These are phyloP conservation scores for Comarum palustre DNA, from an alignment of 306 rosid genomes.

Conservation along the genomic window DNA sequence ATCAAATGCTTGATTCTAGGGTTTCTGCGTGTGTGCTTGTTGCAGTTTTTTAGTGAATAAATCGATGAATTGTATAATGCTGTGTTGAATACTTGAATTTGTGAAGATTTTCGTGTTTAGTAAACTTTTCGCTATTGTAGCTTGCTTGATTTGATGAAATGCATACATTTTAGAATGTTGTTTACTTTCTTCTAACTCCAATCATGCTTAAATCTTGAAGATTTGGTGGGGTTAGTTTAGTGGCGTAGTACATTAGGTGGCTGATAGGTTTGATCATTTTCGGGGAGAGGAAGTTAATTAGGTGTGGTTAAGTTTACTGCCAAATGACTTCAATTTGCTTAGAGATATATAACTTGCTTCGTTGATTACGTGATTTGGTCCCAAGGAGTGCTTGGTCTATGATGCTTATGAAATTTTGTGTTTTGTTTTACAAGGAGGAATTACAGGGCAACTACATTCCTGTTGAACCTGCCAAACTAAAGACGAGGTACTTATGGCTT, in stretches of 20 bases:
- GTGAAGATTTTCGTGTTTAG: neutral
- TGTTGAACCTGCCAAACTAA: slow-evolving; percentile 23
- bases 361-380: neutral
- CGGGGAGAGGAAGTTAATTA: neutral
- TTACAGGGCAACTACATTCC: slow-evolving; percentile 32
- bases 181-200: neutral
- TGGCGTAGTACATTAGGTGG: neutral
- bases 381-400: slow-evolving; percentile 5
- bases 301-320: neutral
- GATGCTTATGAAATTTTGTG: slow-evolving; percentile 35
- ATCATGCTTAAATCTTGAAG: neutral
- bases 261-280: neutral
- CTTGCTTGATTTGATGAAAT: neutral
- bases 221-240: neutral
- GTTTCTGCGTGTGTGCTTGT: neutral
- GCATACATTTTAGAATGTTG: neutral
- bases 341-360: neutral
- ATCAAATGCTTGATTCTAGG: neutral
- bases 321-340: neutral
- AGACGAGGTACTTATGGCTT: slow-evolving; percentile 6
- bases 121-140: neutral
- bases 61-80: neutral
- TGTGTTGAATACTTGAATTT: no score
- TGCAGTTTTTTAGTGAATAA: neutral
- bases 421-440: slow-evolving; percentile 35